Evolutionary conservation across 108 stramenopile species (phyloP).

Genomic region (Conticribra weissflogii): DNA sequence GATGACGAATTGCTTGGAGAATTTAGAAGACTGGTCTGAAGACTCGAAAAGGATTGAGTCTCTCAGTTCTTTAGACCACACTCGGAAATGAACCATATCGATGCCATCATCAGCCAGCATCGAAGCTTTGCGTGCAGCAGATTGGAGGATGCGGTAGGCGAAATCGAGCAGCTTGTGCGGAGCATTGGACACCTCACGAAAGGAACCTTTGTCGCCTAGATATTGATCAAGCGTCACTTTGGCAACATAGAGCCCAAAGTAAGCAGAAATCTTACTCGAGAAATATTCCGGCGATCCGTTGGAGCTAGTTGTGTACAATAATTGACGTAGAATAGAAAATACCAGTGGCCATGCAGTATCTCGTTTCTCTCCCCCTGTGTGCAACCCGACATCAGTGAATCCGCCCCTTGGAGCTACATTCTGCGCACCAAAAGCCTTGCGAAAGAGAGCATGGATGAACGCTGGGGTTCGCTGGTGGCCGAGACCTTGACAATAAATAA

Average conservation of each 20-base stretch:
- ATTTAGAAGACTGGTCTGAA: conserved; percentile 6
- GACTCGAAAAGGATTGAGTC: conserved; percentile 7
- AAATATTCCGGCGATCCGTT: conserved; percentile 5
- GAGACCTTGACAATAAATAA: conserved; percentile 5
- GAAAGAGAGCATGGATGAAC: conserved; percentile 36
- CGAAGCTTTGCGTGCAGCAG: conserved; percentile 17
- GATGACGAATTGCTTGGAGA: conserved; percentile 13
- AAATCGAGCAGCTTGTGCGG: conserved; percentile 28
- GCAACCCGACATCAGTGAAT: conserved; percentile 45
- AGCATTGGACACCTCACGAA: conserved; percentile 4
- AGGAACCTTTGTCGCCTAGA: background rate
- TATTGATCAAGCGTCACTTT: conserved; percentile 11
- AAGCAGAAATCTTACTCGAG: conserved; percentile 18
- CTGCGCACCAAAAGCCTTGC: conserved; percentile 14
- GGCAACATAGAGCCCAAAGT: conserved; percentile 24
- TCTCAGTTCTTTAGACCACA: conserved; percentile 10
- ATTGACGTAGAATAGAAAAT: conserved; percentile 15
- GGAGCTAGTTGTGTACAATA: background rate
- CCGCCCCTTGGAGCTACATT: conserved; percentile 24
- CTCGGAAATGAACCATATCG: conserved; percentile 24
- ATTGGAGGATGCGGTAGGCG: conserved; percentile 31
- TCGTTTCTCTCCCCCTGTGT: conserved; percentile 26
- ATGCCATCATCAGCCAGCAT: conserved; percentile 25
- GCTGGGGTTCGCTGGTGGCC: conserved; percentile 46
- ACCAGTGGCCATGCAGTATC: conserved; percentile 32